Evolutionary conservation across 345 rosid species (phyloP), one percentile per base, ranked within the genome.

Genomic region (Citrus sinensis): DNA sequence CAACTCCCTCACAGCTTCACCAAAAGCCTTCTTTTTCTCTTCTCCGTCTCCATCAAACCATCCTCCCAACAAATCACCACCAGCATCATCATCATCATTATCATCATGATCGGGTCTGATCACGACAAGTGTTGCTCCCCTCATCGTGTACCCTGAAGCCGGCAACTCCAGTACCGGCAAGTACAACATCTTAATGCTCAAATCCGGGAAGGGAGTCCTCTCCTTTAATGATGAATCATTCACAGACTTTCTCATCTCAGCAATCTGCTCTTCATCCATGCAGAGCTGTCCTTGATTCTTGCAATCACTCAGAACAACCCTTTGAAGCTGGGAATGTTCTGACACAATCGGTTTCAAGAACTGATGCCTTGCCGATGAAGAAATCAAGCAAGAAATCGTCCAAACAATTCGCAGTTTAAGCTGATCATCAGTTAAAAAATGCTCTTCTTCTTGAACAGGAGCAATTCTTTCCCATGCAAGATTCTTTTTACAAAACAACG

Each of bases 1-100:
- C 82, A 89, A 70, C 83, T 79, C 80, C 80, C 75, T 78, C 54
- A 76, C 84, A 68, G 89, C 88, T 80, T 89, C 90, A 9, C 67
- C 76, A 39, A 83, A 84, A 9, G 73, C 84, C 55, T 67, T 42
- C 42, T 42, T 83, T 55, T 71, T 55, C 32, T 42, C 79, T 61
- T 77, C 73, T 19, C 71, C 75, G 8, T 75, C 83, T 24, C 58
- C 75, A 20, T 80, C 79, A 42, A 70, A 73, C 13, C 68, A 17
- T 6, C 59, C 71, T 5, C 30, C 78, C 74, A 73, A 11, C 55
- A 51, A n/a, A 32, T 67, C 75, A 7, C 22, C 68, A 27, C 16
- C 70, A 5, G 35, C 46, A 2, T 25, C 29, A 10, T 42, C 76
- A 30, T 25, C 75, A n/a, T 1, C n/a, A 42, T 6, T 30, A 2